Evolutionary conservation across 306 rosid genomes (phyloP), one percentile per base, ranked within the genome.

Genomic region (Casuarina glauca): DNA sequence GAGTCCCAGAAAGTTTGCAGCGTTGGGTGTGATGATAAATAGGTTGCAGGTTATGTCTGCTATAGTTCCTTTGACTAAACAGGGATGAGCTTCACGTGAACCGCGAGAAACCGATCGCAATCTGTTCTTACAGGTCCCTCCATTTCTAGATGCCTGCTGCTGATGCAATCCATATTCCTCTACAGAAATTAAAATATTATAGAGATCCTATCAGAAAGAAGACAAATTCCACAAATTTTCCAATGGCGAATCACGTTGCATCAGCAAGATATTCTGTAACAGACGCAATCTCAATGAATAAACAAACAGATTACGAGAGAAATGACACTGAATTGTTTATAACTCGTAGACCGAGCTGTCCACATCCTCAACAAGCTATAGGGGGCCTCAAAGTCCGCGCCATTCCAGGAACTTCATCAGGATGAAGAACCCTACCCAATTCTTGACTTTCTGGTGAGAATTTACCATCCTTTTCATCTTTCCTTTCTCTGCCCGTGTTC

Each of bases 221-320:
- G 79, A 76, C 76, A 75, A 78, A 82, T 85, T 85, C 42, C 61
- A 80, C 74, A 52, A 81, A 26, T 83, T 69, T 79, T 81, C 68
- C 85, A 50, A 54, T 72, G 76, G 70, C 79, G 80, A 89, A 79
- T 74, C 76, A 58, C 4, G 54, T 63, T 72, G 78, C 87, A 80
- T 83, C 96, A 81, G 73, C 93, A 75, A 70, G 82, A 81, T 72
- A 78, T 84, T 81, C 82, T 78, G 44, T 53, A 72, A 83, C 87
- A 78, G 85, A 84, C 89, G 74, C 85, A 79, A 74, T 79, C 84
- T 74, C 67, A 26, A 70, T 73, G 74, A 81, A 83, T 64, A 82
- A 81, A 75, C 62, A 78, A 68, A 71, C 54, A 39, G 45, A 76
- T 74, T 70, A 32, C 61, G 76, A 2, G 74, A 63, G 79, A 53